Conservation (phyloP, 2,329 filamentous ascomycete genomes). For the Fusarium oxysporum region DNA sequence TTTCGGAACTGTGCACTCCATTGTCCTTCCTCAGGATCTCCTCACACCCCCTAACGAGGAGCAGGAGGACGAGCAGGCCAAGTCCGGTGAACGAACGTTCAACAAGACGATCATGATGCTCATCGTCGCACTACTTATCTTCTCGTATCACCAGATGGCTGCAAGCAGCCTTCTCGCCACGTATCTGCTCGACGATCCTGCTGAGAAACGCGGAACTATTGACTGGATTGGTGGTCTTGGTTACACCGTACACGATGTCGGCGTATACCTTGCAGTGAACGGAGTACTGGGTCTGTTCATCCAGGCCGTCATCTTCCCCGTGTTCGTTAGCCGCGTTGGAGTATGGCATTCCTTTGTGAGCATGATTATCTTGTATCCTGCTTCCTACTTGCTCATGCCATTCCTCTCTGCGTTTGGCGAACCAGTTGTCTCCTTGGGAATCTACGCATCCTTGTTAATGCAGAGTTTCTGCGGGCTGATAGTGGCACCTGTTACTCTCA, state of each 20-base stretch:
- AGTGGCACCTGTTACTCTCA: constrained; percentile 74
- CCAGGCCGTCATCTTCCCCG: constrained; percentile 77
- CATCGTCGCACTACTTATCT: constrained; percentile 54
- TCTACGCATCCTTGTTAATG: constrained; percentile 73
- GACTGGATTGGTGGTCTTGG: constrained; percentile 72
- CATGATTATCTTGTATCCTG: constrained; percentile 73
- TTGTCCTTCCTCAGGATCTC: constrained; percentile 46
- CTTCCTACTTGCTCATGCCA: constrained; percentile 76
- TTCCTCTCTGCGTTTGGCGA: constrained; percentile 71
- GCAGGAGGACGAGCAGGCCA: constrained; percentile 17
- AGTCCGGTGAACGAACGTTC: constrained; percentile 45
- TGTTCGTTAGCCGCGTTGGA: constrained; percentile 71
- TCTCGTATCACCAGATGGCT: constrained; percentile 61
- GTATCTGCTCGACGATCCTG: constrained; percentile 55
- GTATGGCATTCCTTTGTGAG: constrained; percentile 75
- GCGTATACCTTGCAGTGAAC: constrained; percentile 75
- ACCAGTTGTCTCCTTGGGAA: constrained; percentile 65
- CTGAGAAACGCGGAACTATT: constrained; percentile 37
- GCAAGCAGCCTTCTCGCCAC: constrained; percentile 57
- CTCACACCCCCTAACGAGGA: constrained; percentile 30
- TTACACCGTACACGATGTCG: constrained; percentile 73
- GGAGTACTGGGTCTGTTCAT: constrained; percentile 78
- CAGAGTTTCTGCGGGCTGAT: constrained; percentile 77
- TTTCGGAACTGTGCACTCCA: constrained; percentile 57
- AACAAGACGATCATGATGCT: constrained; percentile 53